Base-by-base conservation (phyloP, 192 early-diverging fungal genomes). In the Thoreauomyces humboldtii region DNA sequence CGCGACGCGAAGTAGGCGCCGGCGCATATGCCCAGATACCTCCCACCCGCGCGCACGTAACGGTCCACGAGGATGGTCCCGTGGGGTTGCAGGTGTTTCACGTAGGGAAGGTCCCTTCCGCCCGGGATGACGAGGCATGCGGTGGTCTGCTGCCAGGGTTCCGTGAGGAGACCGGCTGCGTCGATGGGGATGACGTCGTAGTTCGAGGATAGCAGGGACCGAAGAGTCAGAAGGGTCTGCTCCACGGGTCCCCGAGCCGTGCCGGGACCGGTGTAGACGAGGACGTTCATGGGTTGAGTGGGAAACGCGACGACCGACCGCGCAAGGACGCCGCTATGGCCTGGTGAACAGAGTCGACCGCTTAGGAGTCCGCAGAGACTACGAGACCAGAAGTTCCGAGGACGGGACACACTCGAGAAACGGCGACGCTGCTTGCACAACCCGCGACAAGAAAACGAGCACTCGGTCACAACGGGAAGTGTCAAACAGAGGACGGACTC, bases 161-260 rank as follows among this genome's bases (percentile, higher is more conserved):
- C 89, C 15, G 70, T 81, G 2, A 69, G 53, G 7, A 99, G 75
- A 2, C 85, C 84, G 19, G 77, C 61, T 12, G 87, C 81, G 52
- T 91, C 88, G 35, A 97, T 90, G 37, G 85, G 77, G 48, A 96
- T 91, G 17, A 99, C 81, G 70, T 96, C 97, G 74, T 94, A 98
- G 27, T 82, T 73, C 32, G 88, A 81, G 14, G 88, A 87, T 5
- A 99, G 86, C 27, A 89, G 78, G 31, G 77, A 67, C 19, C 87
- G 87, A 33, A 99, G 83, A 0, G 91, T 92, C 15, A 59, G 33
- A 25, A 88, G 68, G 1, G 91, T 89, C 33, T 88, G 77, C 15
- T 81, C 73, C 24, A 91, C 69, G 11, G 85, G 78, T 36, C 76
- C 73, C 4, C 64, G 65, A 0, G 88, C 77, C 3, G 88, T 86